Evolutionary conservation across 2,329 filamentous ascomycete genomes (phyloP), one percentile per base, ranked within the genome.

Genomic region (Dothiorella sarmentorum): DNA sequence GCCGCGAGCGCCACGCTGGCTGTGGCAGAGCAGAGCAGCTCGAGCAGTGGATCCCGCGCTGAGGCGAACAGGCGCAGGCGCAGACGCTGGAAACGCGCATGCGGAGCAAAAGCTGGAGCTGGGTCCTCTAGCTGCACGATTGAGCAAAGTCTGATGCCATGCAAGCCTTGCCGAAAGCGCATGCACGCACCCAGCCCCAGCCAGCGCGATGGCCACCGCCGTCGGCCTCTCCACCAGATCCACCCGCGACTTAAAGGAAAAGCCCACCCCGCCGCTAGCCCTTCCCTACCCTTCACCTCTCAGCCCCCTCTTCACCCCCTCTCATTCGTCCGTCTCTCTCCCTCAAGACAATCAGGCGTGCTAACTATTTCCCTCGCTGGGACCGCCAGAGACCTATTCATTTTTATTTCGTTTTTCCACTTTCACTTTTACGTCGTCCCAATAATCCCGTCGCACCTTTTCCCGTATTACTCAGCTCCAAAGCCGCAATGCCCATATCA

Each of bases 401-500:
- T 64, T 71, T 63, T 67, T 66, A 64, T 73, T 72, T 68, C 64
- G 69, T 69, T 67, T n/a, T 66, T 67, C 67, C 67, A 61, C 42
- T 42, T 60, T 37, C 69, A 69, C 70, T 71, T n/a, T 68, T 64
- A 63, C 52, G 60, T 60, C 69, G 68, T 71, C 69, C 69, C 69
- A n/a, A 63, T 55, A 61, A 58, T 38, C 45, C n/a, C 49, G 42
- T 67, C 64, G 66, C 66, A 65, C 65, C 64, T 65, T 62, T 57
- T 63, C 60, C 64, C 66, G 63, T 67, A 68, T 63, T 60, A 61
- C 61, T 57, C 62, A 64, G 70, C 61, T 64, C 52, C 43, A 58
- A 65, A 63, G 45, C 59, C 73, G 81, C 73, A 73, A 97, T 97
- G 94, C 91, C 91, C 73, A 89, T 91, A 70, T 88, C 94, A 81